Percentiles rank a stretch among this genome's conserved stretches.
These are phyloP conservation scores for Trichoderma aggressivum DNA, from an alignment of 2,329 filamentous ascomycete species.

Conservation along the genomic window DNA sequence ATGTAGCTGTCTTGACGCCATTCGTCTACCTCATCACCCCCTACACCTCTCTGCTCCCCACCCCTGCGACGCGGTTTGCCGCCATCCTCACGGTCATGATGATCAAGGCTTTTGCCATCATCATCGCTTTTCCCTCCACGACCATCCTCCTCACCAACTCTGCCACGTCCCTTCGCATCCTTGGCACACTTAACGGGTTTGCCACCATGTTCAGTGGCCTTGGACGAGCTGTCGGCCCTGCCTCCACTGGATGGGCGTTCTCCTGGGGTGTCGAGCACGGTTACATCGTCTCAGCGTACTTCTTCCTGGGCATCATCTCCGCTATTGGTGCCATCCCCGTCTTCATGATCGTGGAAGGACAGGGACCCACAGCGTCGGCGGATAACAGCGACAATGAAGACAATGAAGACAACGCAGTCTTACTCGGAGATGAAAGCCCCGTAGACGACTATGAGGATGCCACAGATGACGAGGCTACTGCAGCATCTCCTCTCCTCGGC, in stretches of 20 bases:
- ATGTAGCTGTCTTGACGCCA: conserved; percentile 63
- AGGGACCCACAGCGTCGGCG: conserved; percentile 53
- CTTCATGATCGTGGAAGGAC: conserved; percentile 70
- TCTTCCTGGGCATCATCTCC: conserved; percentile 65
- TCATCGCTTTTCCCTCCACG: conserved; percentile 83
- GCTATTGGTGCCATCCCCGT: conserved; percentile 66
- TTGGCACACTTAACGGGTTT: conserved; percentile 88
- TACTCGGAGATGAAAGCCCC: conserved; percentile 26
- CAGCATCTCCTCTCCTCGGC: conserved; percentile 23
- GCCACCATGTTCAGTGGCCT: conserved; percentile 79
- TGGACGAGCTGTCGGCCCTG: conserved; percentile 76
- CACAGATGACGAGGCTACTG: conserved; percentile 17
- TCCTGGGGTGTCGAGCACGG: conserved; percentile 71
- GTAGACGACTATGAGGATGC: conserved; percentile 24
- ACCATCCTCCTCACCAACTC: conserved; percentile 92
- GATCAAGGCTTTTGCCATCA: conserved; percentile 69
- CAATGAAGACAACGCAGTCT: conserved; percentile 28
- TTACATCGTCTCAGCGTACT: conserved; percentile 78
- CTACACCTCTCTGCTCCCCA: conserved; percentile 65
- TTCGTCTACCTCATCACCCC: conserved; percentile 78
- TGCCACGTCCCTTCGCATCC: conserved; percentile 65
- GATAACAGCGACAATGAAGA: conserved; percentile 35
- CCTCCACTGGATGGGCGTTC: conserved; percentile 68
- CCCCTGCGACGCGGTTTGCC: conserved; percentile 48
- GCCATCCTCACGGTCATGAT: conserved; percentile 67